phyloP scores from a whole-genome alignment of 2,329 filamentous ascomycete genomes.

The Fulvia fulva region DNA sequence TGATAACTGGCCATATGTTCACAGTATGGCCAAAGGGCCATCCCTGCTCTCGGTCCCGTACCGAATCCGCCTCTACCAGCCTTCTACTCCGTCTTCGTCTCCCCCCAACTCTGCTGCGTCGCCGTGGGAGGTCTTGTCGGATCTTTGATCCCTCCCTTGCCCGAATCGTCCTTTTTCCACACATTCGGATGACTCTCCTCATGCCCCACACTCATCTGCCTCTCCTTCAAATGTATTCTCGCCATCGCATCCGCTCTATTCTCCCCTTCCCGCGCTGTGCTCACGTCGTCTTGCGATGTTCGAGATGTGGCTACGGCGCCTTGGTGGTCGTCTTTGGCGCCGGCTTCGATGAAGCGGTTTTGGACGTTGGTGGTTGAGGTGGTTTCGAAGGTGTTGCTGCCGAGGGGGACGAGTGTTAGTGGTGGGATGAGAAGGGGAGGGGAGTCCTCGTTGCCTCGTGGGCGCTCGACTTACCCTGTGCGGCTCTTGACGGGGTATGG shows the following conservation, averaged over 20 bases:
- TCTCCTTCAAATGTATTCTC: background rate
- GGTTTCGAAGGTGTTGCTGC: constrained; percentile 3
- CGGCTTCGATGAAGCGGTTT: constrained; percentile 1
- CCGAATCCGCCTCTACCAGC: too few species aligned
- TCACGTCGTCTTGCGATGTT: background rate
- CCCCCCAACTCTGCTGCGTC: background rate
- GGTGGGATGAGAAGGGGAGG: background rate
- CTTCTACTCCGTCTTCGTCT: background rate
- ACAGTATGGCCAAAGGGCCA: too few species aligned
- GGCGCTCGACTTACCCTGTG: background rate
- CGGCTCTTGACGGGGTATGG: background rate
- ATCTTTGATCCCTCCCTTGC: background rate
- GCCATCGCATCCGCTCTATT: background rate
- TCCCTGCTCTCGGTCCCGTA: too few species aligned
- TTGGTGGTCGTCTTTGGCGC: background rate
- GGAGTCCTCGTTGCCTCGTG: too few species aligned
- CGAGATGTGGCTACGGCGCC: background rate
- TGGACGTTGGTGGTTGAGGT: background rate
- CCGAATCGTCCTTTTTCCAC: background rate
- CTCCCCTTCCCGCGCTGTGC: background rate
- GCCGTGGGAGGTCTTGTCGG: background rate
- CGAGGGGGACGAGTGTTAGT: background rate
- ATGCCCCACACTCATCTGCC: background rate
- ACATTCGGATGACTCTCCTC: background rate
- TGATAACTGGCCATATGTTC: too few species aligned